phyloP scores from a whole-genome alignment of 495 filamentous ascomycete species.

The Pyrenopolyporus hunteri region DNA sequence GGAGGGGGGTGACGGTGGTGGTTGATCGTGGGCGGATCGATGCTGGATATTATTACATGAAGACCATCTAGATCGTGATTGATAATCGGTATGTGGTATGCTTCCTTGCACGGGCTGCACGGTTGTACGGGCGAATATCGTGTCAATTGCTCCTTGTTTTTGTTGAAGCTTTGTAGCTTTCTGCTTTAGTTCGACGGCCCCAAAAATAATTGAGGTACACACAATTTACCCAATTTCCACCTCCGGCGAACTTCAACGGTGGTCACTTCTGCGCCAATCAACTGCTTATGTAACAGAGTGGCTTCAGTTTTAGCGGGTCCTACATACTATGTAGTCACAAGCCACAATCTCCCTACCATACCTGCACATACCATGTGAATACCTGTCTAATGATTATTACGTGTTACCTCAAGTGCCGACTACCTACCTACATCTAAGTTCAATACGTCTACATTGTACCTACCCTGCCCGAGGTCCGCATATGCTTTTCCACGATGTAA shows the following conservation, averaged over 20 bases:
- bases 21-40: conserved; percentile 25
- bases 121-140: background rate
- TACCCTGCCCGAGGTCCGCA: too few species aligned
- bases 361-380: too few species aligned
- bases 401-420: too few species aligned
- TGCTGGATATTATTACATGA: conserved; percentile 25
- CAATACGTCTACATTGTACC: too few species aligned
- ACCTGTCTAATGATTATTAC: too few species aligned
- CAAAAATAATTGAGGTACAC: conserved; percentile 1
- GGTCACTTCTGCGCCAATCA: conserved; percentile 35
- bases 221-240: conserved; percentile 29
- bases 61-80: conserved; percentile 9
- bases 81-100: background rate
- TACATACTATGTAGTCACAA: too few species aligned
- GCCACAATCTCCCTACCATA: too few species aligned
- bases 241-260: conserved; percentile 33
- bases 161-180: conserved; percentile 9
- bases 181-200: background rate
- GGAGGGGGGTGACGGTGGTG: conserved; percentile 7
- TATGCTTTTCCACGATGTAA: too few species aligned
- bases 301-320: background rate
- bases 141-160: background rate
- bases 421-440: too few species aligned
- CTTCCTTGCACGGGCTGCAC: background rate
- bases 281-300: conserved; percentile 15